A percentile compares a stretch with the other conserved stretches of the same genome.
Evolutionary conservation across 495 filamentous ascomycete genomes (phyloP).

Genomic region (Daldinia loculata): DNA sequence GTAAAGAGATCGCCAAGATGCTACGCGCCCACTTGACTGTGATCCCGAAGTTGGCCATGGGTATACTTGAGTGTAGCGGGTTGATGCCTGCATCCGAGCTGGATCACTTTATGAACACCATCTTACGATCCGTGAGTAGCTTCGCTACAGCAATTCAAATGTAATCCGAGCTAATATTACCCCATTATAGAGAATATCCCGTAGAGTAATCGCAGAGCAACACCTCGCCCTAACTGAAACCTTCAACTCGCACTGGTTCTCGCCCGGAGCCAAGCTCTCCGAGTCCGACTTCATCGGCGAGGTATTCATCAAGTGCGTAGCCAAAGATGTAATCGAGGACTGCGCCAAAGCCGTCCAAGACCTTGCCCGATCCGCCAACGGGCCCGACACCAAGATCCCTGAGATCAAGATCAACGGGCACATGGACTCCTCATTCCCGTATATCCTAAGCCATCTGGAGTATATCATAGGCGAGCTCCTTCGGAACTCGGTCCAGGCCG

Average conservation of each 20-base stretch:
- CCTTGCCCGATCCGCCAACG: conserved; percentile 75
- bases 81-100: conserved; percentile 79
- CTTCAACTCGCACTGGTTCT: conserved; percentile 92
- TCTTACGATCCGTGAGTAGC: conserved; percentile 80
- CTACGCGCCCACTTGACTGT: conserved; percentile 90
- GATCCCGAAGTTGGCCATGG: conserved; percentile 93
- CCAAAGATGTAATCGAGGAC: conserved; percentile 83
- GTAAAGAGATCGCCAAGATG: conserved; percentile 78
- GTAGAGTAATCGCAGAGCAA: conserved; percentile 96
- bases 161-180: background rate
- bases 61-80: conserved; percentile 85
- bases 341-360: conserved; percentile 78
- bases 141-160: background rate
- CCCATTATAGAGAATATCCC: conserved; percentile 78
- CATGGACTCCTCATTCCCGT: conserved; percentile 89
- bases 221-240: conserved; percentile 97
- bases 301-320: conserved; percentile 93
- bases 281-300: conserved; percentile 92
- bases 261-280: conserved; percentile 75
- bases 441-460: conserved; percentile 93
- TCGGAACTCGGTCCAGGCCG: conserved; percentile 92
- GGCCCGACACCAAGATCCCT: conserved; percentile 72
- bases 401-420: conserved; percentile 88
- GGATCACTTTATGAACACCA: conserved; percentile 94
- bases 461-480: conserved; percentile 97